Evolutionary conservation across 2,329 filamentous ascomycete species (phyloP).

Genomic region (Escovopsis weberi): DNA sequence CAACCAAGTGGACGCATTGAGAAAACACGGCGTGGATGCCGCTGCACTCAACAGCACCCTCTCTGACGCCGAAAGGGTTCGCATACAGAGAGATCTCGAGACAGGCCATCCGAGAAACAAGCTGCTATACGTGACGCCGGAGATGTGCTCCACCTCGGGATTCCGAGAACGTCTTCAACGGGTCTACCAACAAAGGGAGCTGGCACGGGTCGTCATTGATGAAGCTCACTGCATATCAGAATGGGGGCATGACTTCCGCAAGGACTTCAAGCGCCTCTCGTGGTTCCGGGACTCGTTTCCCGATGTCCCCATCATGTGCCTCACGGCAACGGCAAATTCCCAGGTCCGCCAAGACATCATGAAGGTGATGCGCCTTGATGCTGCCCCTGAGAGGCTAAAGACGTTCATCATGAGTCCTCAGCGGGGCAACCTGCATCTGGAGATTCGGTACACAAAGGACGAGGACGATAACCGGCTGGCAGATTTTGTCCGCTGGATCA

Average conservation of each 20-base stretch:
- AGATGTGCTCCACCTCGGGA: constrained; percentile 62
- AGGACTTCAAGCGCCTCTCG: constrained; percentile 70
- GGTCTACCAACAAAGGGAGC: constrained; percentile 66
- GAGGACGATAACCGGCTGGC: constrained; percentile 57
- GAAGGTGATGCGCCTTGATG: constrained; percentile 53
- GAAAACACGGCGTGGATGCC: constrained; percentile 59
- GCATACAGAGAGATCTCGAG: constrained; percentile 67
- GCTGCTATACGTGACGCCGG: constrained; percentile 85
- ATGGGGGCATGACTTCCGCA: constrained; percentile 97
- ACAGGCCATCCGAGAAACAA: constrained; percentile 74
- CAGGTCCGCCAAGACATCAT: constrained; percentile 75
- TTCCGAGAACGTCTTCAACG: constrained; percentile 63
- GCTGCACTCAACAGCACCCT: constrained; percentile 82
- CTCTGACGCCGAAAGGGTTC: constrained; percentile 43
- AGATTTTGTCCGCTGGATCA: constrained; percentile 66
- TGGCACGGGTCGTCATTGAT: constrained; percentile 80
- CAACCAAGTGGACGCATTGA: constrained; percentile 78
- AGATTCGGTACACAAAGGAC: constrained; percentile 70
- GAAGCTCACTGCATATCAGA: constrained; percentile 96
- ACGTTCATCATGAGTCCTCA: constrained; percentile 74
- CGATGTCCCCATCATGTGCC: constrained; percentile 76
- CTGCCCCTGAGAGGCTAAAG: constrained; percentile 42
- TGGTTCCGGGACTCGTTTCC: constrained; percentile 78
- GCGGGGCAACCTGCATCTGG: constrained; percentile 77
- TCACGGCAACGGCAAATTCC: constrained; percentile 80